Evolutionary conservation across 192 early-diverging fungal species (phyloP).

Genomic region (Linnemannia zychae): DNA sequence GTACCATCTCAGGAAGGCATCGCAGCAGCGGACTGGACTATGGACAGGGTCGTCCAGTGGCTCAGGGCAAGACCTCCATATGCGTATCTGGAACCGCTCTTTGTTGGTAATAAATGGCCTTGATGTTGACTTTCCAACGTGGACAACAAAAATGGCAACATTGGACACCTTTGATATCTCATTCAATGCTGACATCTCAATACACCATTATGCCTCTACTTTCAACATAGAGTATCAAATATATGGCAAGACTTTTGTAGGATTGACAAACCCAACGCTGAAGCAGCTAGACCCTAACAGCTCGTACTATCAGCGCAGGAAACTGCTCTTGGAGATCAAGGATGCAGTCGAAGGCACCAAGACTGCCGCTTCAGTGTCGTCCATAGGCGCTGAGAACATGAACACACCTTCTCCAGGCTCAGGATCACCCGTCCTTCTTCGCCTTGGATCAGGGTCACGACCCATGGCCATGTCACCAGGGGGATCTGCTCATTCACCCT

Average conservation of each 20-base stretch:
- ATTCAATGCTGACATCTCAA: background rate
- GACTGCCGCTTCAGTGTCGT: constrained; percentile 32
- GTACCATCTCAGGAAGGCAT: constrained; percentile 13
- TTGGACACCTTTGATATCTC: no score
- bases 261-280: constrained; percentile 26
- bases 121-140: background rate
- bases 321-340: constrained; percentile 45
- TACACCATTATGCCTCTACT: background rate
- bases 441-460: constrained; percentile 51
- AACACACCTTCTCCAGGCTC: constrained; percentile 34
- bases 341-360: constrained; percentile 48
- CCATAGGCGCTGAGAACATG: constrained; percentile 31
- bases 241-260: constrained; percentile 39
- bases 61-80: constrained; percentile 23
- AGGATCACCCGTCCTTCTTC: constrained; percentile 37
- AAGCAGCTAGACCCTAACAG: constrained; percentile 40
- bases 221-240: constrained; percentile 36
- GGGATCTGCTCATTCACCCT: constrained; percentile 3
- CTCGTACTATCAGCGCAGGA: constrained; percentile 50
- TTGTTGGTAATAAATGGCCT: constrained; percentile 31
- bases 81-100: constrained; percentile 47
- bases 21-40: constrained; percentile 46
- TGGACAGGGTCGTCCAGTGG: constrained; percentile 52
- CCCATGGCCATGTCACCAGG: constrained; percentile 30
- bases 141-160: background rate